Base-by-base conservation (phyloP, 2,329 filamentous ascomycete genomes). In the Dendryphion nanum region DNA sequence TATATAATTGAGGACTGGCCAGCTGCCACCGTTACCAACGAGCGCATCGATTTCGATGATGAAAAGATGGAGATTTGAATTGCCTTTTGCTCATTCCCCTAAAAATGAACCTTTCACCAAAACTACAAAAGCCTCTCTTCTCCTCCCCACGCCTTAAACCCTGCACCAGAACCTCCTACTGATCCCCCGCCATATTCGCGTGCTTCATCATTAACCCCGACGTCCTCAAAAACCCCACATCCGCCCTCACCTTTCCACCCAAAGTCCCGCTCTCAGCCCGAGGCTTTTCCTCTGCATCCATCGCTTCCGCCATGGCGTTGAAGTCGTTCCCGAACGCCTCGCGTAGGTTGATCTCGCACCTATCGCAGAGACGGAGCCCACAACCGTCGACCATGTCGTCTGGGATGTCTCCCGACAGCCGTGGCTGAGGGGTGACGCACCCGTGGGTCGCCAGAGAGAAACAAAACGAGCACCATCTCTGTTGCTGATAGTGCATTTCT, bases 401-500 rank as follows among this genome's bases (percentile, higher is more conserved):
- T 1, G 53, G 48, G 2, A 38, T 39, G 3, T 37, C 41, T 10
- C 16, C 20, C 13, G 12, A 26, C 23, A 26, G 23, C 10, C n/a
- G 10, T n/a, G 23, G 23, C 29, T 50, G 53, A 10, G 12, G 4
- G 14, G 31, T 33, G 28, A 34, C 42, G 36, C 51, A 64, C 4
- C 35, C 34, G 18, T 48, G 48, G 0, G 19, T 31, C 0, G 60
- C 60, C 1, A 51, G 44, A 1, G 48, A 47, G 29, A 62, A 56
- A 38, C 61, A 64, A 41, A 62, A 40, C 0, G 55, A 55, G 35
- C 61, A 64, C 58, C 57, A 63, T 0, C 49, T 44, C 29, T 48
- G 35, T 1, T 57, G 44, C 31, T 62, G 41, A 5, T 45, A 34
- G 5, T 40, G 41, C 17, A 50, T 32, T 0, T 36, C 41, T 1